Evolutionary conservation across 2,329 filamentous ascomycete genomes (phyloP).

Genomic region (Calonectria hawksworthii): DNA sequence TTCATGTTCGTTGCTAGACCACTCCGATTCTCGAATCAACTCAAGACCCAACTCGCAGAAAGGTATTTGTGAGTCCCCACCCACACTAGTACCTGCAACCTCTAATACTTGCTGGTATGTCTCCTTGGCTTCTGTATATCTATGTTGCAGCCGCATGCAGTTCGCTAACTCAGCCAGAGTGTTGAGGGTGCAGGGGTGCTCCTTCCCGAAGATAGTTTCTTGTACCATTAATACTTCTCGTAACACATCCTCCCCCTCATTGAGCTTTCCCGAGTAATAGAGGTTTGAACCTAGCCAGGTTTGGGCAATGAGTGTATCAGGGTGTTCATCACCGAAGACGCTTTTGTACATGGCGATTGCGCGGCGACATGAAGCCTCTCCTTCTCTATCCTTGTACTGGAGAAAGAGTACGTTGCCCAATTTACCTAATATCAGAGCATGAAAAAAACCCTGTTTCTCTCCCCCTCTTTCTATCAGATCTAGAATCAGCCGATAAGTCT

Average conservation of each 20-base stretch:
- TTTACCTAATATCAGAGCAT: not conserved
- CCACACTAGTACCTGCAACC: not conserved
- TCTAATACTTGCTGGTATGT: not conserved
- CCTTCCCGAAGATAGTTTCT: not conserved
- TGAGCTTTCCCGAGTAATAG: not conserved
- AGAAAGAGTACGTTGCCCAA: not conserved
- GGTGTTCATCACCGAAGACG: not conserved
- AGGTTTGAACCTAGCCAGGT: not conserved
- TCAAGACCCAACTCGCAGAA: not conserved
- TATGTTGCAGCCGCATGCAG: not conserved
- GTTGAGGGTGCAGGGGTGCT: not conserved
- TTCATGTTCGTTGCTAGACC: not conserved
- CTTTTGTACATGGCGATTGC: not conserved
- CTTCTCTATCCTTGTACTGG: not conserved
- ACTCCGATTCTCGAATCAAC: not conserved
- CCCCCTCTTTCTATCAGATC: rapidly evolving
- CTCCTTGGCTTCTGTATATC: constrained; percentile 36
- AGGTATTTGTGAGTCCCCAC: not conserved
- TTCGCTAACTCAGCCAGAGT: not conserved
- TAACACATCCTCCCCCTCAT: not conserved
- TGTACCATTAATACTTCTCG: not conserved
- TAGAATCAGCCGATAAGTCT: not conserved
- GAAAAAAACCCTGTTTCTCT: rapidly evolving
- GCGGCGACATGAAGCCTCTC: not conserved
- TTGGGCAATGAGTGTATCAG: not conserved